Evolutionary conservation across 2,329 filamentous ascomycete genomes (phyloP), one percentile per base, ranked within the genome.

Genomic region (Teratosphaeria epicoccoides): DNA sequence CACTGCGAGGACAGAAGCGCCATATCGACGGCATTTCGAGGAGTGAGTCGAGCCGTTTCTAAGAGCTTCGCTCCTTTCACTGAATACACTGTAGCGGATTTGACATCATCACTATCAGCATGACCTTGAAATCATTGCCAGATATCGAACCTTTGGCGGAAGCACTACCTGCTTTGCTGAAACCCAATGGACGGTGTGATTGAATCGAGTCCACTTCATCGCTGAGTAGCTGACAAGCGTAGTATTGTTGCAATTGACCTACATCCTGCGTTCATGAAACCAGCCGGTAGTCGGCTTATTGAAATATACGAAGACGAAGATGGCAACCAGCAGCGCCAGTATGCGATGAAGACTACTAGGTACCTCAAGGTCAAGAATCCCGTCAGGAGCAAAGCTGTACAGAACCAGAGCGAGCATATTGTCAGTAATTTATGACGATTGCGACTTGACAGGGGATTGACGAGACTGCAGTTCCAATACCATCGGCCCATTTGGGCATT

Each of bases 181-280:
- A 69, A 20, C 62, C 63, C 7, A 65, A 66, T 17, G 73, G 59
- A 22, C 47, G 52, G 56, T 55, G 47, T 47, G 56, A 4, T 33
- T 17, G 4, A 12, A 47, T 17, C 24, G 12, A 24, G 7, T 23
- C 12, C n/a, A 4, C 28, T 12, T 22, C 14, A 5, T 48, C 6
- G 14, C 11, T 17, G n/a, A 46, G 12, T 7, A 24, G 25, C 53
- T 57, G 49, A 55, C 43, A 12, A 10, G 4, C 11, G 67, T 46
- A 66, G 73, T 68, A 73, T 64, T 58, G 71, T 71, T 25, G 48
- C 51, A 12, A 46, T 56, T 0, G 56, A 76, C 37, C 70, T 77
- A 7, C 75, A 77, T 52, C 75, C 75, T 5, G 69, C 73, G 4
- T 76, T 77, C 62, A 72, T 74, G 57, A 77, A 75, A 3, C 71